Evolutionary conservation across 352 stramenopile species (phyloP).

Genomic region (Phytopythium montanum): DNA sequence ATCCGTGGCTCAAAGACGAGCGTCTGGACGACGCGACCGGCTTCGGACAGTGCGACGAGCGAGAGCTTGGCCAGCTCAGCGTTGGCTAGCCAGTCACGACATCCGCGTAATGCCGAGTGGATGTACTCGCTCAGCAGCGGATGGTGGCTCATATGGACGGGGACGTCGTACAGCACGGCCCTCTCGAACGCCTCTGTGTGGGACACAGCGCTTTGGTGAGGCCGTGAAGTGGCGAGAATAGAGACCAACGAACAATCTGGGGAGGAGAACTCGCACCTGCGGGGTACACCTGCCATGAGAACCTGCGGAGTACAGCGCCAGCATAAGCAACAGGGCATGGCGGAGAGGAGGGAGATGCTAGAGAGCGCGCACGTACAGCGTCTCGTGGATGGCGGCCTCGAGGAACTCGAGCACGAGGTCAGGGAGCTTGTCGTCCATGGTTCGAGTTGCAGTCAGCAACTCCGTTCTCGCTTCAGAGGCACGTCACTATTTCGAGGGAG

Average conservation of each 20-base stretch:
- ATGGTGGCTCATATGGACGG: conserved; percentile 77
- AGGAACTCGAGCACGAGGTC: conserved; percentile 75
- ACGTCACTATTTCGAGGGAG: not conserved
- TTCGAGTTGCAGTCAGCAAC: not conserved
- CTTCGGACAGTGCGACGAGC: conserved; percentile 46
- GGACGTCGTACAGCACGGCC: conserved; percentile 66
- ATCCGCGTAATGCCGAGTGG: conserved; percentile 64
- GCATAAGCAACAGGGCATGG: not conserved
- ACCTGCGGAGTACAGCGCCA: conserved; percentile 23
- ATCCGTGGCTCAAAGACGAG: conserved; percentile 54
- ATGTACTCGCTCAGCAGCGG: conserved; percentile 76
- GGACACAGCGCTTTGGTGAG: not conserved
- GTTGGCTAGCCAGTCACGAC: conserved; percentile 47
- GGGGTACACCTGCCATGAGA: conserved; percentile 50
- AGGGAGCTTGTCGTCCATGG: conserved; percentile 26
- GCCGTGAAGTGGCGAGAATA: not conserved
- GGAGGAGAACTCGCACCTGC: conserved; percentile 33
- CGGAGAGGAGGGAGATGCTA: not conserved
- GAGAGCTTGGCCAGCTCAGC: conserved; percentile 70
- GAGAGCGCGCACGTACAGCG: conserved; percentile 38
- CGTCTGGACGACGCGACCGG: conserved; percentile 38
- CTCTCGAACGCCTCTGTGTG: conserved; percentile 54
- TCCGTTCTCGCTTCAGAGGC: not conserved
- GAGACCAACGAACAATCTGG: no score
- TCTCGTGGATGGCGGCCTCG: conserved; percentile 69